These are phyloP conservation scores for Botrytis tulipae DNA, from an alignment of 2,329 filamentous ascomycete genomes.

Conservation along the genomic window DNA sequence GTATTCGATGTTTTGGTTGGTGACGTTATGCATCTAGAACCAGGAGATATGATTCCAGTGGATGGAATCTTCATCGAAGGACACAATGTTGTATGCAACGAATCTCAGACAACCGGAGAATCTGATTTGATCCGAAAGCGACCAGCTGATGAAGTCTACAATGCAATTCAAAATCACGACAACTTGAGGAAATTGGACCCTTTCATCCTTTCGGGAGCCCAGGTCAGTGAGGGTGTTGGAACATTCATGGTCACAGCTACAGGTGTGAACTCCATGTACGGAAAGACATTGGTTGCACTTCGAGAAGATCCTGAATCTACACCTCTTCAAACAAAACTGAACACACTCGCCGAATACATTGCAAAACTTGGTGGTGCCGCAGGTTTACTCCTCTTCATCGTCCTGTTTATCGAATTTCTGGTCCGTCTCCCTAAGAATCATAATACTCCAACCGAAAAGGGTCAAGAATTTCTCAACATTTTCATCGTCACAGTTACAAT, in stretches of 20 bases:
- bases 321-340: constrained; percentile 74
- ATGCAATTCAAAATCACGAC: constrained; percentile 59
- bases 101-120: constrained; percentile 75
- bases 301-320: constrained; percentile 76
- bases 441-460: constrained; percentile 53
- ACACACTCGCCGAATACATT: constrained; percentile 75
- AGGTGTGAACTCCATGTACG: constrained; percentile 71
- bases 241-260: constrained; percentile 73
- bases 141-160: constrained; percentile 61
- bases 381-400: constrained; percentile 72
- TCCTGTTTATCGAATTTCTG: constrained; percentile 76
- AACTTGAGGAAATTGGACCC: constrained; percentile 67
- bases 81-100: constrained; percentile 66
- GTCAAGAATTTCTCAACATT: constrained; percentile 59
- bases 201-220: constrained; percentile 78
- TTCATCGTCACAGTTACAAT: constrained; percentile 65
- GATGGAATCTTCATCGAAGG: constrained; percentile 70
- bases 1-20: constrained; percentile 71
- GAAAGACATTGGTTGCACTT: constrained; percentile 75
- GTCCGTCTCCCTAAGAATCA: constrained; percentile 55
- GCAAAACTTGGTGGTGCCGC: constrained; percentile 71
- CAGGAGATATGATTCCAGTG: constrained; percentile 69
- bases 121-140: constrained; percentile 70
- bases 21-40: constrained; percentile 70
- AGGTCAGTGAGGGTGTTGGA: constrained; percentile 73